phyloP scores from a whole-genome alignment of 225 moss, liverwort and hornwort genomes.

The Ulota crispa region DNA sequence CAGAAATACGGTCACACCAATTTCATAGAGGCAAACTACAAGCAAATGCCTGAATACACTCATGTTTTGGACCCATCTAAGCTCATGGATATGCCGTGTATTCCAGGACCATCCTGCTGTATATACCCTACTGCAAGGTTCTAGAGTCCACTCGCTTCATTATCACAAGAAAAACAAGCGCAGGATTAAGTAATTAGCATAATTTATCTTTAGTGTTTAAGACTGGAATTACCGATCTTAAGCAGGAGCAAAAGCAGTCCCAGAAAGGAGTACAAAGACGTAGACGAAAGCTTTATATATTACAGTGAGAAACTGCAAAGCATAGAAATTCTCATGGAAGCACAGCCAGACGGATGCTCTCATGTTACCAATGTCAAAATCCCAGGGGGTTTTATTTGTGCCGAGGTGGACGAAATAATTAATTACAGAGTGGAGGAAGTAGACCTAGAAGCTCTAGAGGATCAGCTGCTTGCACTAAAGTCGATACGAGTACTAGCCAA shows the following conservation, averaged over 20 bases:
- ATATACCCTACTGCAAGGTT: neutral
- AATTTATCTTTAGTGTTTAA: neutral
- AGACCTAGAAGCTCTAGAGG: constrained; percentile 44
- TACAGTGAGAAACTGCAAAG: constrained; percentile 27
- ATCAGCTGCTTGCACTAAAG: constrained; percentile 31
- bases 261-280: neutral
- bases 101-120: neutral
- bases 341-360: neutral
- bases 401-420: constrained; percentile 34
- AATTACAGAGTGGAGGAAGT: constrained; percentile 32
- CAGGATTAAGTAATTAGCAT: neutral
- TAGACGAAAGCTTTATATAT: constrained; percentile 4
- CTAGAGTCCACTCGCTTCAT: neutral
- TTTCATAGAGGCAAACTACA: neutral
- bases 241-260: neutral
- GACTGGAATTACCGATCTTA: neutral
- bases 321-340: neutral
- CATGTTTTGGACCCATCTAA: neutral
- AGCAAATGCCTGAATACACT: neutral
- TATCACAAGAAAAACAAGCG: neutral
- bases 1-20: constrained; percentile 2
- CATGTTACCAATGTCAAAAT: constrained; percentile 20
- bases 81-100: neutral
- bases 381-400: constrained; percentile 30
- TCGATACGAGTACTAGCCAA: constrained; percentile 21